Evolutionary conservation across 2,329 filamentous ascomycete species (phyloP).

Genomic region (Albophoma yamanashiensis): DNA sequence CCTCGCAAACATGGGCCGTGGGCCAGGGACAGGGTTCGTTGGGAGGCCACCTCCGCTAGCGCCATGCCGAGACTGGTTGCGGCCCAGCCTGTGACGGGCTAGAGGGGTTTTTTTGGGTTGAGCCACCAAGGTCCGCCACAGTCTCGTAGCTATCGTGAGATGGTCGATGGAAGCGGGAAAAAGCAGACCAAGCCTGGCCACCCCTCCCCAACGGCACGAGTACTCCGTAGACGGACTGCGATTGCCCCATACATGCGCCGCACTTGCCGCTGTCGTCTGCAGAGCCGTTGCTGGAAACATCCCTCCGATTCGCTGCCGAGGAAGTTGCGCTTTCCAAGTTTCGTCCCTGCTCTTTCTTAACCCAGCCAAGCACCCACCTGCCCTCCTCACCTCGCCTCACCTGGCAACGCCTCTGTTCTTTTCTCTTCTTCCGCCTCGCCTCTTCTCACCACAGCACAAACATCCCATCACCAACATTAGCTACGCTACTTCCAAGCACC

Average conservation of each 20-base stretch:
- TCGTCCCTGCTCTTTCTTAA: not conserved
- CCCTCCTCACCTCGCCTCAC: not conserved
- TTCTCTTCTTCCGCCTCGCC: not conserved
- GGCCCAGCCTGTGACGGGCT: not conserved
- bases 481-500: constrained; percentile 2
- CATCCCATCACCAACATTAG: constrained; percentile 5
- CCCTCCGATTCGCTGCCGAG: not conserved
- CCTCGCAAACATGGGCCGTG: not conserved
- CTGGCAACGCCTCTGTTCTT: not conserved
- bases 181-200: not conserved
- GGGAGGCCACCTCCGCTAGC: not conserved
- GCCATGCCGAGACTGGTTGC: constrained; percentile 1
- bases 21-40: not conserved
- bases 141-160: not conserved
- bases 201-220: too few species aligned
- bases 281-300: not conserved
- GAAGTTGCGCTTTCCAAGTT: not conserved
- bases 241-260: not conserved
- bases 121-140: not conserved
- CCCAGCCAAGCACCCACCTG: not conserved
- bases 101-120: not conserved
- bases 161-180: not conserved
- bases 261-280: not conserved
- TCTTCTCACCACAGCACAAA: constrained; percentile 2
- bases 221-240: too few species aligned